phyloP scores from a whole-genome alignment of 2,329 filamentous ascomycete species.

The Metarhizium humberi region DNA sequence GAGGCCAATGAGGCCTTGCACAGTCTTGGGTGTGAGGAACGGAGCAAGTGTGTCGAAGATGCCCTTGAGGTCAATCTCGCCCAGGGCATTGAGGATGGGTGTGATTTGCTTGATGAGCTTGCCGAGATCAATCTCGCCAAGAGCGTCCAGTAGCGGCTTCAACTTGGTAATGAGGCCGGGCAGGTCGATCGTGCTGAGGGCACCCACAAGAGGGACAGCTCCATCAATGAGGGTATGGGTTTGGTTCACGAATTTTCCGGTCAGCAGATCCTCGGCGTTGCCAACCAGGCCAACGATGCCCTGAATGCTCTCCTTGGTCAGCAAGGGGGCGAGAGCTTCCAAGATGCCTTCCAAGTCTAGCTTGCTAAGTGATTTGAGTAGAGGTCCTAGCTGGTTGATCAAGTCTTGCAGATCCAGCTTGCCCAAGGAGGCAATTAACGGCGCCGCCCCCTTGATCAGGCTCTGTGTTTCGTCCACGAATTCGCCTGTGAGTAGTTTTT shows the following conservation, averaged over 20 bases:
- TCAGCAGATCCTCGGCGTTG: conserved; percentile 26
- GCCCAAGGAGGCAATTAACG: conserved; percentile 11
- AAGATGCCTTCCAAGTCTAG: conserved; percentile 24
- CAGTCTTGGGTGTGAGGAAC: conserved; percentile 22
- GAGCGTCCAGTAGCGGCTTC: conserved; percentile 19
- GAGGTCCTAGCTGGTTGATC: conserved; percentile 18
- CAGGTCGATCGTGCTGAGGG: conserved; percentile 25
- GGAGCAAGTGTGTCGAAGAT: conserved; percentile 24
- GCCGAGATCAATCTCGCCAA: conserved; percentile 20
- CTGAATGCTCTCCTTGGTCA: conserved; percentile 22
- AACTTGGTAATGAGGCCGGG: conserved; percentile 19
- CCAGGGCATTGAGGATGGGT: conserved; percentile 20
- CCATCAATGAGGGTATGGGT: conserved; percentile 22
- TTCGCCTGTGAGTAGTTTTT: conserved; percentile 16
- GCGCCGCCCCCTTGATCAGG: conserved; percentile 18
- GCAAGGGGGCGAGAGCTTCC: conserved; percentile 22
- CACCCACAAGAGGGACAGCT: conserved; percentile 26
- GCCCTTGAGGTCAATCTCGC: conserved; percentile 23
- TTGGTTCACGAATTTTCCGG: conserved; percentile 20
- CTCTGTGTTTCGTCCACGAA: conserved; percentile 19
- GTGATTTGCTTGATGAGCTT: conserved; percentile 16
- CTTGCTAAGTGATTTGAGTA: conserved; percentile 20
- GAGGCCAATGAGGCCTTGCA: conserved; percentile 25
- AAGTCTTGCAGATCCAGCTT: conserved; percentile 20
- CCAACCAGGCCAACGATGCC: conserved; percentile 23